These are phyloP conservation scores for Fusarium incarnatum DNA, from an alignment of 2,329 filamentous ascomycete genomes.

Conservation along the genomic window DNA sequence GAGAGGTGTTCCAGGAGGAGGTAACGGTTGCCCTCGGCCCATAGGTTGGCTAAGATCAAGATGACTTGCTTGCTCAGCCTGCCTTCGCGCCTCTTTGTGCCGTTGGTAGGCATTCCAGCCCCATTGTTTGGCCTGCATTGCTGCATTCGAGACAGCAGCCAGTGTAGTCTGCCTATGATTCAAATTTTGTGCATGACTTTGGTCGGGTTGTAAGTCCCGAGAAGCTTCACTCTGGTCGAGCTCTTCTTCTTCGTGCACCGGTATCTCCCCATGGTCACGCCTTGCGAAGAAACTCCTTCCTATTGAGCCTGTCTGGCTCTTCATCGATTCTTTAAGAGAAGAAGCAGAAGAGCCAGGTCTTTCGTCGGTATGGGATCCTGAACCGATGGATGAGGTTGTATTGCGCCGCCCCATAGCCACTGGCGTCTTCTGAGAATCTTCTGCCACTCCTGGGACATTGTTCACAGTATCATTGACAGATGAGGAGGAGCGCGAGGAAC, in stretches of 20 bases:
- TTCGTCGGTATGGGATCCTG: conserved; percentile 43
- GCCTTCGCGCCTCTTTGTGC: conserved; percentile 57
- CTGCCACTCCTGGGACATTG: conserved; percentile 50
- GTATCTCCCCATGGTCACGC: conserved; percentile 53
- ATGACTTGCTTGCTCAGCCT: conserved; percentile 48
- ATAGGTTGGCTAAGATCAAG: conserved; percentile 74
- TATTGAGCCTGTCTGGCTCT: conserved; percentile 55
- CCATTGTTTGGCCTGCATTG: conserved; percentile 68
- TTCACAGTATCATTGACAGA: conserved; percentile 58
- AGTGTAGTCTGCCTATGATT: conserved; percentile 57
- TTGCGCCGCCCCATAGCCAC: conserved; percentile 50
- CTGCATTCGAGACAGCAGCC: conserved; percentile 66
- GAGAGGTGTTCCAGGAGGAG: conserved; percentile 82
- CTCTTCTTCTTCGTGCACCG: conserved; percentile 49
- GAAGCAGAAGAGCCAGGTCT: conserved; percentile 49
- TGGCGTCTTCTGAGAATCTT: conserved; percentile 46
- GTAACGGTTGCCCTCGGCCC: conserved; percentile 83
- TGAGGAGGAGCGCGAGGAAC: conserved; percentile 65
- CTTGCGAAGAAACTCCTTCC: conserved; percentile 56
- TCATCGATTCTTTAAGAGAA: conserved; percentile 53
- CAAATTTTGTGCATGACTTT: conserved; percentile 49
- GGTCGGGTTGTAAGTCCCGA: conserved; percentile 50
- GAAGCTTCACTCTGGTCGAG: conserved; percentile 49
- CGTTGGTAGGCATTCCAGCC: conserved; percentile 68
- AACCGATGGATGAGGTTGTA: conserved; percentile 54